Percentiles rank a stretch among this genome's conserved stretches.
These are phyloP conservation scores for Plasmopara muralis DNA, from an alignment of 352 stramenopile genomes.

Conservation along the genomic window DNA sequence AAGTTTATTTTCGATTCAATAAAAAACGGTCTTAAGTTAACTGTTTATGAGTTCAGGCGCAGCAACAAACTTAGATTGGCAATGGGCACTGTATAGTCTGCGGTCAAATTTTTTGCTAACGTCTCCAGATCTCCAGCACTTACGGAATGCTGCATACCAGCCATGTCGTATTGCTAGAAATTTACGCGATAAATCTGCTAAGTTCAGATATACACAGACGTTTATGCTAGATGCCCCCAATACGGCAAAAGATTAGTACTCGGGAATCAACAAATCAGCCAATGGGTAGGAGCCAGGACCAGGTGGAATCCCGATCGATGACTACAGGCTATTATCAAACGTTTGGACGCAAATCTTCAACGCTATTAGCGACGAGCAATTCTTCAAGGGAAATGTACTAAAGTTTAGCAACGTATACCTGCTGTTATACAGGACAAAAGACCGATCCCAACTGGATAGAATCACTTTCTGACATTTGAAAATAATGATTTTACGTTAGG, in stretches of 20 bases:
- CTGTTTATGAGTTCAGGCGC: not conserved
- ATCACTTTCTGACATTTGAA: slow-evolving; percentile 8
- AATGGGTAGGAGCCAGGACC: slow-evolving; percentile 10
- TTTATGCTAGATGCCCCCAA: slow-evolving; percentile 5
- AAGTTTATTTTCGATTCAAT: slow-evolving; percentile 9
- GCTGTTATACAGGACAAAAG: slow-evolving; percentile 4
- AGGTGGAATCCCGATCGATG: slow-evolving; percentile 10
- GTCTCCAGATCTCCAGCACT: slow-evolving; percentile 9
- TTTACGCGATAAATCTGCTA: not conserved
- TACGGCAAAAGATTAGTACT: slow-evolving; percentile 12
- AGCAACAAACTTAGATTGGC: slow-evolving; percentile 1
- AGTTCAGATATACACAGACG: not conserved
- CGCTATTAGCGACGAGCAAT: slow-evolving; percentile 8
- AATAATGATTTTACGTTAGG: slow-evolving; percentile 10
- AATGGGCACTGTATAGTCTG: slow-evolving; percentile 3
- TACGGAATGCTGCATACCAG: not conserved
- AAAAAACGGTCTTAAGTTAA: slow-evolving; percentile 4
- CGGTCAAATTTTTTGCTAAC: slow-evolving; percentile 7
- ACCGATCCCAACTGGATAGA: slow-evolving; percentile 1
- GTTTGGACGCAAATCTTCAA: slow-evolving; percentile 8
- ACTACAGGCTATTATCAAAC: slow-evolving; percentile 8
- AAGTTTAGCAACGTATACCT: slow-evolving; percentile 9
- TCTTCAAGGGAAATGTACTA: slow-evolving; percentile 9
- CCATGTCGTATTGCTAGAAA: not conserved
- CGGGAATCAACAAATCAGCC: slow-evolving; percentile 9